Percentiles rank a stretch among this genome's conserved stretches.
These are phyloP conservation scores for Phytophthora sojae DNA, from an alignment of 352 stramenopile genomes.

Conservation along the genomic window DNA sequence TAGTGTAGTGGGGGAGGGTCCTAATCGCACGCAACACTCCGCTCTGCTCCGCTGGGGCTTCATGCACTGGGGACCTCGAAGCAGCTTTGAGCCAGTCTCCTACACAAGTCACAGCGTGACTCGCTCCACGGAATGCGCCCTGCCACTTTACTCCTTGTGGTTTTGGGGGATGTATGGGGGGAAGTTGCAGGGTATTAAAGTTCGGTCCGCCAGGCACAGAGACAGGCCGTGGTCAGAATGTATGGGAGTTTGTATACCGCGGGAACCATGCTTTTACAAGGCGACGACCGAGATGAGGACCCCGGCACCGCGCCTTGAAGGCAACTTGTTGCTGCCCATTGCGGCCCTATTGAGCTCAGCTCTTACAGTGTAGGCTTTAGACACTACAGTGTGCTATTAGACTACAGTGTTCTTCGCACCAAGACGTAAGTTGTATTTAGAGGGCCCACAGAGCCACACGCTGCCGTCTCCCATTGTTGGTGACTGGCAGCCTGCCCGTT, in stretches of 20 bases:
- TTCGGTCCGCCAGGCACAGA: conserved; percentile 13
- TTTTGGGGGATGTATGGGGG: background rate
- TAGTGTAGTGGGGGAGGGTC: background rate
- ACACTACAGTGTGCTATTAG: background rate
- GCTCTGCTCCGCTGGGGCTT: background rate
- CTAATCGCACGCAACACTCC: conserved; percentile 26
- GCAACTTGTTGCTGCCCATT: background rate
- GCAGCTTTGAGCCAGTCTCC: conserved; percentile 8
- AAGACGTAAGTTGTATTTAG: background rate
- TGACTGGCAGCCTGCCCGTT: background rate
- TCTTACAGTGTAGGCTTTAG: background rate
- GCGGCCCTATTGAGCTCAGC: background rate
- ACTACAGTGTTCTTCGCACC: background rate
- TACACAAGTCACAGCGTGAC: conserved; percentile 32
- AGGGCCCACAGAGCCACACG: background rate
- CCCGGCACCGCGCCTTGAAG: background rate
- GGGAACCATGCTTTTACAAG: background rate
- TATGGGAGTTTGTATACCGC: conserved; percentile 4
- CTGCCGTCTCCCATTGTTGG: background rate
- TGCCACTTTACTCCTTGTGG: background rate
- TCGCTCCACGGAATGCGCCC: background rate
- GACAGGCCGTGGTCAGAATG: conserved; percentile 7
- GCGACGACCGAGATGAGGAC: background rate
- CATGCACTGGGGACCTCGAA: conserved; percentile 12
- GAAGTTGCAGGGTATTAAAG: background rate